Conservation (phyloP, 495 filamentous ascomycete genomes). For the Aspergillus incahuasiensis region DNA sequence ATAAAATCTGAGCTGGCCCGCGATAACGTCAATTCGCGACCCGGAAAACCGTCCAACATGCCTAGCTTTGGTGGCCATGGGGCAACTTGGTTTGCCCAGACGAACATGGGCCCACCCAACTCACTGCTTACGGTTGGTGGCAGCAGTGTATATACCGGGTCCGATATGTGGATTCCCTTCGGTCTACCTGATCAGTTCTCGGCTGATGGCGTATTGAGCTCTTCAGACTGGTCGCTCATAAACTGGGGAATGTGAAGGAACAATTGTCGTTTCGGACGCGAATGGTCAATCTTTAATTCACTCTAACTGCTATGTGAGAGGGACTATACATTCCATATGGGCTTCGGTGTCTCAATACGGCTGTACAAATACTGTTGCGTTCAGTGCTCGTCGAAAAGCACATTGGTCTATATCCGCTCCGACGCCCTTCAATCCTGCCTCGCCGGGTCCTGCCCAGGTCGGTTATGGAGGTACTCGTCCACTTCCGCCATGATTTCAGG, state of each 20-base stretch:
- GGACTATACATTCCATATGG: too few relatives aligned
- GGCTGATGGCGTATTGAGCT: background rate
- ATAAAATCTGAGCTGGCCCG: background rate
- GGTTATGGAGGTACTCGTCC: conserved; percentile 61
- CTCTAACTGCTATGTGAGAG: too few relatives aligned
- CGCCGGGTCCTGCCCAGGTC: conserved; percentile 40
- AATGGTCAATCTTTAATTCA: too few relatives aligned
- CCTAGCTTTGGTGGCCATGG: background rate
- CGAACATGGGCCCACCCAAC: background rate
- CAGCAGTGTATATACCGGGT: background rate
- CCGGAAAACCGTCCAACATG: background rate
- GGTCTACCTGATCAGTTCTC: background rate
- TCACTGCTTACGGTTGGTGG: background rate
- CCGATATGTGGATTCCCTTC: background rate
- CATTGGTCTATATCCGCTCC: too few relatives aligned
- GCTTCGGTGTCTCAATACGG: too few relatives aligned
- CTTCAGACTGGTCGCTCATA: background rate
- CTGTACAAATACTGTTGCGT: too few relatives aligned
- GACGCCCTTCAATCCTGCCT: conserved; percentile 20
- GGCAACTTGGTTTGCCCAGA: background rate
- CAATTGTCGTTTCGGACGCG: too few relatives aligned
- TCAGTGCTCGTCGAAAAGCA: too few relatives aligned
- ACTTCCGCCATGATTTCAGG: conserved; percentile 65
- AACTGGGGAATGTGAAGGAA: background rate
- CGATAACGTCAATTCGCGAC: background rate